These are phyloP conservation scores for Yamadazyma buinensis DNA, from an alignment of 1,139 yeast species.

Conservation along the genomic window DNA sequence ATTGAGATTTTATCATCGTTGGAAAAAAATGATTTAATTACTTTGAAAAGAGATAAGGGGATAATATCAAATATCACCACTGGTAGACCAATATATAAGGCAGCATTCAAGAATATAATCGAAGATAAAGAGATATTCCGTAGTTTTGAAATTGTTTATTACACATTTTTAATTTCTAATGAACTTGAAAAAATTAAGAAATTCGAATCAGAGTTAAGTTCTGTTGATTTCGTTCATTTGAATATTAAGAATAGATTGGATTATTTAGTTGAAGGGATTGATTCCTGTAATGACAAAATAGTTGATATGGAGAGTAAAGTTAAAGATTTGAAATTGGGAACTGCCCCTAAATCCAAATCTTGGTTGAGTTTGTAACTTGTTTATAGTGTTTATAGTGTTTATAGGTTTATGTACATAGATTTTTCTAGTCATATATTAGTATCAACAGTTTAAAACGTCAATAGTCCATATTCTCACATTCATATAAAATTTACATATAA, in stretches of 20 bases:
- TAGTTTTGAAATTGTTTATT: constrained; percentile 61
- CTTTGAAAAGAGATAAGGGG: constrained; percentile 71
- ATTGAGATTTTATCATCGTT: constrained; percentile 56
- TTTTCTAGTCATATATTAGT: no score
- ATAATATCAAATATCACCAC: constrained; percentile 62
- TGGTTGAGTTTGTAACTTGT: no score
- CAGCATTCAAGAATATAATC: constrained; percentile 71
- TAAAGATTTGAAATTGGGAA: constrained; percentile 13
- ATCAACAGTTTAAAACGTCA: no score
- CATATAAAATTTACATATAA: no score
- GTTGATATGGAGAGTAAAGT: constrained; percentile 33
- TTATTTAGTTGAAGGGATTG: constrained; percentile 65
- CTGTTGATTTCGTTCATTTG: constrained; percentile 39
- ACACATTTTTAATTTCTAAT: constrained; percentile 48
- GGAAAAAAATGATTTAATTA: constrained; percentile 75
- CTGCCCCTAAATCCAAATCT: neutral
- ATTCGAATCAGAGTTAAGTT: constrained; percentile 69
- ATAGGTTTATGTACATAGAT: no score
- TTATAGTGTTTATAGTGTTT: no score
- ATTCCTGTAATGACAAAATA: constrained; percentile 49
- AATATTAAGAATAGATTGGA: constrained; percentile 58
- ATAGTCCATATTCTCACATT: no score
- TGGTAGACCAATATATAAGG: constrained; percentile 80
- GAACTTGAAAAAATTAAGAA: constrained; percentile 64
- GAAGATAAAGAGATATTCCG: constrained; percentile 54